These are phyloP conservation scores for Lodderomyces metapsilosis DNA, from an alignment of 1,139 yeast species.

Conservation along the genomic window DNA sequence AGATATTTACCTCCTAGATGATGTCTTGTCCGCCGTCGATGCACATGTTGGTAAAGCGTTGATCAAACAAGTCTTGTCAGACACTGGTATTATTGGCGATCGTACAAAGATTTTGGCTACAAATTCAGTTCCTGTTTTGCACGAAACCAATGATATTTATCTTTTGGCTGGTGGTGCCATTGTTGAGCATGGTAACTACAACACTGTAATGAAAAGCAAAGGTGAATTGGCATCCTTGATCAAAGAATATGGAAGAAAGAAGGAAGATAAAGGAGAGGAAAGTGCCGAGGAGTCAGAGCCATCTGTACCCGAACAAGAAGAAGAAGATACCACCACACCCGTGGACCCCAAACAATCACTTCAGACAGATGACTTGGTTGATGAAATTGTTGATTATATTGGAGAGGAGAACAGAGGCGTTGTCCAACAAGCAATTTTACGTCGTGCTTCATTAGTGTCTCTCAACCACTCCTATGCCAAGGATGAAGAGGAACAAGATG, in stretches of 20 bases:
- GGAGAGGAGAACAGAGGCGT: conserved; percentile 33
- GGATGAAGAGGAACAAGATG: conserved; percentile 15
- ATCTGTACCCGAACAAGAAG: conserved; percentile 17
- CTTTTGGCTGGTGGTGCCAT: conserved; percentile 26
- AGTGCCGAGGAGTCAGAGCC: conserved; percentile 39
- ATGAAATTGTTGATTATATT: conserved; percentile 15
- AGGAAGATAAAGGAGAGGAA: conserved; percentile 33
- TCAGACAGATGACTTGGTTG: conserved; percentile 20
- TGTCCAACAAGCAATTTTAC: conserved; percentile 12
- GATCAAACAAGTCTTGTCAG: conserved; percentile 26
- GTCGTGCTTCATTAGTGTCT: conserved; percentile 24
- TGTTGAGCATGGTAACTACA: conserved; percentile 32
- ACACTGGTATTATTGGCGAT: conserved; percentile 26
- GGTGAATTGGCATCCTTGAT: conserved; percentile 28
- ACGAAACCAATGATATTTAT: conserved; percentile 26
- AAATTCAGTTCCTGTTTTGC: conserved; percentile 31
- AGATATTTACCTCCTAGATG: conserved; percentile 35
- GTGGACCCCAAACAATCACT: conserved; percentile 2
- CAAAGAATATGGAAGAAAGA: conserved; percentile 25
- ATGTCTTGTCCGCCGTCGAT: conserved; percentile 36
- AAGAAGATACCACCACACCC: not conserved
- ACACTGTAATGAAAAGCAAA: conserved; percentile 27
- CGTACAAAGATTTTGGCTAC: conserved; percentile 36
- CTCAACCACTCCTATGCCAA: conserved; percentile 21
- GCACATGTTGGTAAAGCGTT: conserved; percentile 35